These are phyloP conservation scores for Eleusine coracana DNA, from an alignment of 176 grass and related monocot species.

Conservation along the genomic window DNA sequence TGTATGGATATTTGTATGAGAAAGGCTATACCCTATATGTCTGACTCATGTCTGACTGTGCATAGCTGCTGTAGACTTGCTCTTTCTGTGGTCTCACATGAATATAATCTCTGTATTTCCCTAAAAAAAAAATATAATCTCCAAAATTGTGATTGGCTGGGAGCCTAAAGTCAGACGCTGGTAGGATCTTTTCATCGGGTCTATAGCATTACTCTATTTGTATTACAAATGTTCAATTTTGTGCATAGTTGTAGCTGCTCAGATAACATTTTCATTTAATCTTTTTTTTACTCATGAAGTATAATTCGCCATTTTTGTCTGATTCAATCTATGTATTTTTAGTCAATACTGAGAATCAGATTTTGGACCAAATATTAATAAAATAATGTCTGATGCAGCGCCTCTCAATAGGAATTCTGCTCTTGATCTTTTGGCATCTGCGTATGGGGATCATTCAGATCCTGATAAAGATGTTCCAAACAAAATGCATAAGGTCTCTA, in stretches of 20 bases:
- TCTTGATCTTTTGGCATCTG: constrained; percentile 83
- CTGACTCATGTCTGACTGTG: too few species aligned
- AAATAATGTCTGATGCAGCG: constrained; percentile 52
- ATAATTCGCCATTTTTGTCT: constrained; percentile 22
- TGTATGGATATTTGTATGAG: not conserved
- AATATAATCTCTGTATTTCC: too few species aligned
- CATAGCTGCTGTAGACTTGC: too few species aligned
- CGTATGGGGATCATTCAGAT: constrained; percentile 62
- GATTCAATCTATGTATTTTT: constrained; percentile 37
- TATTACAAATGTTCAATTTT: not conserved
- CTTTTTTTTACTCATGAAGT: constrained; percentile 6
- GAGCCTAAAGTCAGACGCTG: too few species aligned
- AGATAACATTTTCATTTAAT: constrained; percentile 11
- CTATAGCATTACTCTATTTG: not conserved
- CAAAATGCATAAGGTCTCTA: constrained; percentile 26
- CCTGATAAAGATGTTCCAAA: constrained; percentile 57
- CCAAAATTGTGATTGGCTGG: too few species aligned
- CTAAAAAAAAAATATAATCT: too few species aligned
- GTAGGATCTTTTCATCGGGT: too few species aligned
- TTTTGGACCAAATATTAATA: constrained; percentile 32
- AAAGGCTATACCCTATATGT: too few species aligned
- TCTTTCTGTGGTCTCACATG: too few species aligned
- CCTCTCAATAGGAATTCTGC: constrained; percentile 58
- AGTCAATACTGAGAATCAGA: constrained; percentile 33
- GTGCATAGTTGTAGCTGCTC: constrained; percentile 7